A percentile compares a stretch with the other conserved stretches of the same genome.
Conservation (phyloP, 768 basidiomycete species). For the Termitomyces sp. region DNA sequence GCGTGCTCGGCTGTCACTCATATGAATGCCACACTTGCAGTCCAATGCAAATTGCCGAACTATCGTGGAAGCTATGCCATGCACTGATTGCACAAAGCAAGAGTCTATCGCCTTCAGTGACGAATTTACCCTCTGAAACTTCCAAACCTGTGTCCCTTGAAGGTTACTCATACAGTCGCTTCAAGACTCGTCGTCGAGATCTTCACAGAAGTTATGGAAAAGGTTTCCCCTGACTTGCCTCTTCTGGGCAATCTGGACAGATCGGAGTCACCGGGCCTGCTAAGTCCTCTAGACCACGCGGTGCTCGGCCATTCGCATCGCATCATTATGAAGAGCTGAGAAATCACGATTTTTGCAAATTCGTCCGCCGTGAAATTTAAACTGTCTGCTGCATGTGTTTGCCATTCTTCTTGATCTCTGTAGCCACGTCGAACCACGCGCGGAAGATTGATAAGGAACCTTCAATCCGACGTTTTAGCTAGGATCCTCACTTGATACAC, state of each 20-base stretch:
- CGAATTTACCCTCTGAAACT: not conserved
- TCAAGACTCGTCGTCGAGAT: not conserved
- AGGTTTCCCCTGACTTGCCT: not conserved
- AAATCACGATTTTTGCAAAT: too few species aligned
- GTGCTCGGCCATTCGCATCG: not conserved
- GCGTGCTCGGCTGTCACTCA: not conserved
- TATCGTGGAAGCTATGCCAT: not conserved
- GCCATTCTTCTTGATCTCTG: not conserved
- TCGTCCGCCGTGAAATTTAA: not conserved
- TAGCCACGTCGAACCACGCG: too few species aligned
- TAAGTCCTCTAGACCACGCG: not conserved
- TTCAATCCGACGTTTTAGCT: not conserved
- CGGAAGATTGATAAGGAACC: too few species aligned
- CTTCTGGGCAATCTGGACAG: not conserved
- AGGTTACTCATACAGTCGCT: not conserved
- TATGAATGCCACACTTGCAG: not conserved
- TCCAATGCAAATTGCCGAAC: not conserved
- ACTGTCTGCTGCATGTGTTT: not conserved
- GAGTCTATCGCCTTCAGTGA: too few species aligned
- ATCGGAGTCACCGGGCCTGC: not conserved
- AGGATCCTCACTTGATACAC: not conserved
- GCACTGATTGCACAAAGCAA: too few species aligned
- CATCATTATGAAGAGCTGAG: not conserved
- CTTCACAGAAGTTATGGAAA: not conserved
- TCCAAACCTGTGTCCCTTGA: not conserved